Conservation (phyloP, 2,329 filamentous ascomycete genomes). For the Phaeophleospora eucalypticola region DNA sequence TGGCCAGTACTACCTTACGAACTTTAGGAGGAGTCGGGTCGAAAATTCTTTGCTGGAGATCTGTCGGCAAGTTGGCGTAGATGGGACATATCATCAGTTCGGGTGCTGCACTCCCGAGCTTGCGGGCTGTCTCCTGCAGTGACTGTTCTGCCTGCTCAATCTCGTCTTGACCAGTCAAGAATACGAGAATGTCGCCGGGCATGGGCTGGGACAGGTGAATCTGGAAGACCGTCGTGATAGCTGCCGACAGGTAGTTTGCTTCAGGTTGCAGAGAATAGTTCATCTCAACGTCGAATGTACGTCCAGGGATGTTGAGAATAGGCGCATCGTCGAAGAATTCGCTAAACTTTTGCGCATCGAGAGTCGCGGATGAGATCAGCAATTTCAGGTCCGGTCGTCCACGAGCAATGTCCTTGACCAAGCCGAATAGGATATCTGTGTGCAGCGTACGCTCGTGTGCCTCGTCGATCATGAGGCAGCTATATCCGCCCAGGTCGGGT, state of each 20-base stretch:
- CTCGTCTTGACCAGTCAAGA: constrained; percentile 92
- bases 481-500: constrained; percentile 76
- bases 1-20: constrained; percentile 87
- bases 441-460: constrained; percentile 90
- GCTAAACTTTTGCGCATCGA: constrained; percentile 89
- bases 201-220: constrained; percentile 82
- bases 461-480: constrained; percentile 92
- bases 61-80: constrained; percentile 87
- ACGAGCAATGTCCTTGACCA: constrained; percentile 83
- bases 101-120: constrained; percentile 76
- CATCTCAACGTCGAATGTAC: constrained; percentile 83
- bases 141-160: constrained; percentile 85
- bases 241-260: constrained; percentile 86
- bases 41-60: constrained; percentile 89
- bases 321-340: constrained; percentile 88
- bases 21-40: constrained; percentile 81
- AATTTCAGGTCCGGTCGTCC: constrained; percentile 82
- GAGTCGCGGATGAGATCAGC: constrained; percentile 88
- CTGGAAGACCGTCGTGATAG: constrained; percentile 90
- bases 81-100: constrained; percentile 91
- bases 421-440: constrained; percentile 82
- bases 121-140: constrained; percentile 78
- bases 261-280: constrained; percentile 88
- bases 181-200: constrained; percentile 83
- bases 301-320: constrained; percentile 90